phyloP scores from a whole-genome alignment of 805 yeast genomes.

The Saturnispora ahearnii region DNA sequence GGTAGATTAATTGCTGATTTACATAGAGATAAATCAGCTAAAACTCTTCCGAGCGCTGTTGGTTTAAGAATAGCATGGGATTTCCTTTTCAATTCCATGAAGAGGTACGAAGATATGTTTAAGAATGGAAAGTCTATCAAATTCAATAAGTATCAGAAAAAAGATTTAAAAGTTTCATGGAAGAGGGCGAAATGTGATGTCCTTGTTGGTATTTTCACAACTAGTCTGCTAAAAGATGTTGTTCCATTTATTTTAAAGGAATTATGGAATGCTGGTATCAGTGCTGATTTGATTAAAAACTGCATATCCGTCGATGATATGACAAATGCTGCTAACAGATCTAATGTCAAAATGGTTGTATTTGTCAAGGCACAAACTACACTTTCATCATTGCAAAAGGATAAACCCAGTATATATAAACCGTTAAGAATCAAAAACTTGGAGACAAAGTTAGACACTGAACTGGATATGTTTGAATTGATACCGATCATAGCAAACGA shows the following conservation, averaged over 20 bases:
- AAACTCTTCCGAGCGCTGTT: slow-evolving; percentile 50
- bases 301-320: slow-evolving; percentile 53
- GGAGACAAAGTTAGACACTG: slow-evolving; percentile 53
- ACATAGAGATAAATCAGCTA: slow-evolving; percentile 37
- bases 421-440: slow-evolving; percentile 68
- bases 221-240: slow-evolving; percentile 42
- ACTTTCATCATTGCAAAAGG: slow-evolving; percentile 16
- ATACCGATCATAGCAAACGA: slow-evolving; percentile 32
- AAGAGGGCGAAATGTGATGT: slow-evolving; percentile 68
- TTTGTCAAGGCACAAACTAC: slow-evolving; percentile 59
- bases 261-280: slow-evolving; percentile 71
- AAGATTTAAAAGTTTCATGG: slow-evolving; percentile 32
- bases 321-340: slow-evolving; percentile 49
- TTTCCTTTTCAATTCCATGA: slow-evolving; percentile 44
- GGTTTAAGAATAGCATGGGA: slow-evolving; percentile 83
- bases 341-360: slow-evolving; percentile 71
- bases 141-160: slow-evolving; percentile 25
- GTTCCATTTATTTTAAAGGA: slow-evolving; percentile 56
- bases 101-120: slow-evolving; percentile 35
- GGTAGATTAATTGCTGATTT: slow-evolving; percentile 62
- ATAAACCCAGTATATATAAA: slow-evolving; percentile 48
- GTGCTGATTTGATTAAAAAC: slow-evolving; percentile 57
- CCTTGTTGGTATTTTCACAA: slow-evolving; percentile 60
- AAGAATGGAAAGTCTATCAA: slow-evolving; percentile 16
- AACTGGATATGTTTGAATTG: slow-evolving; percentile 64